Percentiles rank a stretch among this genome's conserved stretches.
These are phyloP conservation scores for Penicillium bialowiezense DNA, from an alignment of 495 filamentous ascomycete genomes.

Conservation along the genomic window DNA sequence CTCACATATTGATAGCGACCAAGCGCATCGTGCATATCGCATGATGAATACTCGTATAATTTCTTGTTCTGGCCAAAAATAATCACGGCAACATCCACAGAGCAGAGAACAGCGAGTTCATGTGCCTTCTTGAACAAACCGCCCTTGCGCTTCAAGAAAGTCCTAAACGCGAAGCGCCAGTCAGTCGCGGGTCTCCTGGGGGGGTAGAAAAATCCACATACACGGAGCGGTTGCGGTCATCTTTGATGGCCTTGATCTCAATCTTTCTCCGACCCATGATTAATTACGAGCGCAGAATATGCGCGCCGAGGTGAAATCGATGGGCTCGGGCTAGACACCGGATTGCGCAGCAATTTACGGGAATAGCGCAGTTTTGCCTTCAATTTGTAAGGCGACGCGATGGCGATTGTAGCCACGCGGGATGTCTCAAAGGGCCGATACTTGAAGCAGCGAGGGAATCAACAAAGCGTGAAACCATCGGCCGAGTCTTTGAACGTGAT, in stretches of 20 bases:
- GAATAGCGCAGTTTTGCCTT: slow-evolving; percentile 1
- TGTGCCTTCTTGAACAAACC: slow-evolving; percentile 99
- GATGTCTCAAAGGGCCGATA: no score
- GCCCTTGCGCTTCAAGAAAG: slow-evolving; percentile 97
- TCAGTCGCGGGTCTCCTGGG: background rate
- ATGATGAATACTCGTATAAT: slow-evolving; percentile 93
- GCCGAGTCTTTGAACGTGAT: background rate
- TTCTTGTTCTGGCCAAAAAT: slow-evolving; percentile 99
- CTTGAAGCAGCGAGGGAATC: no score
- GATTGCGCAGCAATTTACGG: background rate
- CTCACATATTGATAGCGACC: slow-evolving; percentile 85
- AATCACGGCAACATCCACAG: slow-evolving; percentile 96
- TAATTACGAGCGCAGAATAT: slow-evolving; percentile 13
- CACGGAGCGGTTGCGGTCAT: slow-evolving; percentile 98
- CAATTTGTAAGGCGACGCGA: slow-evolving; percentile 5
- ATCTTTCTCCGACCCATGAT: slow-evolving; percentile 76
- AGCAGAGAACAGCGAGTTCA: slow-evolving; percentile 95
- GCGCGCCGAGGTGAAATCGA: slow-evolving; percentile 3
- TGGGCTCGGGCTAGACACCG: background rate
- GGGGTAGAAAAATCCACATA: slow-evolving; percentile 49
- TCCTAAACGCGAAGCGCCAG: slow-evolving; percentile 50
- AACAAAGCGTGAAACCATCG: background rate
- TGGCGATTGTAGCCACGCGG: background rate
- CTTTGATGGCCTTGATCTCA: slow-evolving; percentile 99
- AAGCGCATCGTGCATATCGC: slow-evolving; percentile 87